Base-by-base conservation (phyloP, 1,139 yeast genomes). In the Saccharomycopsis crataegensis region DNA sequence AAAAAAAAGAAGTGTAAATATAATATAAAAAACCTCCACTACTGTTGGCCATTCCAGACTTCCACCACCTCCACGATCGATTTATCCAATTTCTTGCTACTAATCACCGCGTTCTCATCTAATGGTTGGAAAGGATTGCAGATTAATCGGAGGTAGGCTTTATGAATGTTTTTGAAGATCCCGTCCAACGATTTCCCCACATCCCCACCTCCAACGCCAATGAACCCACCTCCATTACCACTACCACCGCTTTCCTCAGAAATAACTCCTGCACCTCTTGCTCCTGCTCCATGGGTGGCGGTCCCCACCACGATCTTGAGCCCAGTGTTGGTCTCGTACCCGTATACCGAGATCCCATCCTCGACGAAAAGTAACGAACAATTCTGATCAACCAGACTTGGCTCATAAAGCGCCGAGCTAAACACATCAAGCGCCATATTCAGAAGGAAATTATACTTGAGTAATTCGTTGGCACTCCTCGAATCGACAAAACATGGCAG, bases 351-450 rank as follows among this genome's bases (percentile, higher is more conserved):
- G 33, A 80, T 73, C 5, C 78, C 83, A 59, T 82, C 87, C 58
- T 82, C 84, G 7, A 80, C 75, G 62, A 82, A 80, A 36, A 82
- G 65, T 17, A 82, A 67, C 37, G 71, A 65, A 51, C 72, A 73
- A 5, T 70, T 71, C 42, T 61, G 63, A 46, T 62, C 61, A 5
- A 52, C 16, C 41, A 63, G 60, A n/a, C 58, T 56, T 9, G 69
- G 67, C 45, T 70, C 76, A 48, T 61, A 62, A n/a, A 64, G 65
- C 48, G 84, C 83, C 17, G 83, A 77, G 38, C 80, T 70, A 60
- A 82, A 80, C 22, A 81, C 74, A 64, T 82, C 88, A 31, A 82
- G 66, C 1, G 86, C 82, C 84, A 82, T 82, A 63, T 82, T 86
- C 14, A 85, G 75, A 38, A 82, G 67, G 60, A 81, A 82, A 62